Evolutionary conservation across 2,329 filamentous ascomycete genomes (phyloP).

Genomic region (Hypoxylon sp.): DNA sequence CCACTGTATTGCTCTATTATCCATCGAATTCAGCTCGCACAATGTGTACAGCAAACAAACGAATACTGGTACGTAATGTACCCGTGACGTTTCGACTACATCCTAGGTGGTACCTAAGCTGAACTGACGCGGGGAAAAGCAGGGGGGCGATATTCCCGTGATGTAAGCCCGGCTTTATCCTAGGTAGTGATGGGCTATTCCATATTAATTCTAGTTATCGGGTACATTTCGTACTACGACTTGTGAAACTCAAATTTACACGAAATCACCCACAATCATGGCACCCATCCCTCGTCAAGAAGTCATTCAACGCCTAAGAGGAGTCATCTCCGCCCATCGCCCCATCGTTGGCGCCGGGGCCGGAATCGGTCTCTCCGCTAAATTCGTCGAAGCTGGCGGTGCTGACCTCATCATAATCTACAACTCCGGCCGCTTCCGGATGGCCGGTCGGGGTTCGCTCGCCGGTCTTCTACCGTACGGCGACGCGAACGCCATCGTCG

Average conservation of each 20-base stretch:
- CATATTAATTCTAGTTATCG: background rate
- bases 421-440: conserved; percentile 79
- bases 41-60: background rate
- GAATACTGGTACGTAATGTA: background rate
- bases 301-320: conserved; percentile 68
- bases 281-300: conserved; percentile 67
- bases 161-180: no score
- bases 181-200: no score
- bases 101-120: no score
- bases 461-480: conserved; percentile 80
- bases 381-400: conserved; percentile 77
- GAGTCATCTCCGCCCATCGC: conserved; percentile 67
- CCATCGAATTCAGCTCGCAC: background rate
- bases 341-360: conserved; percentile 79
- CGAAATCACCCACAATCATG: conserved; percentile 62
- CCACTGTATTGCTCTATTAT: background rate
- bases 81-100: background rate
- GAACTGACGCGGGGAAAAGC: no score
- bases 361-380: conserved; percentile 78
- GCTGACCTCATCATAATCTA: conserved; percentile 80
- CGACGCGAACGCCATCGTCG: conserved; percentile 77
- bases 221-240: background rate
- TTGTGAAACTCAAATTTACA: background rate
- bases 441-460: conserved; percentile 78
- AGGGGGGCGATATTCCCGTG: no score